Evolutionary conservation across 2,329 filamentous ascomycete genomes (phyloP).

Genomic region (Diaporthe sp.): DNA sequence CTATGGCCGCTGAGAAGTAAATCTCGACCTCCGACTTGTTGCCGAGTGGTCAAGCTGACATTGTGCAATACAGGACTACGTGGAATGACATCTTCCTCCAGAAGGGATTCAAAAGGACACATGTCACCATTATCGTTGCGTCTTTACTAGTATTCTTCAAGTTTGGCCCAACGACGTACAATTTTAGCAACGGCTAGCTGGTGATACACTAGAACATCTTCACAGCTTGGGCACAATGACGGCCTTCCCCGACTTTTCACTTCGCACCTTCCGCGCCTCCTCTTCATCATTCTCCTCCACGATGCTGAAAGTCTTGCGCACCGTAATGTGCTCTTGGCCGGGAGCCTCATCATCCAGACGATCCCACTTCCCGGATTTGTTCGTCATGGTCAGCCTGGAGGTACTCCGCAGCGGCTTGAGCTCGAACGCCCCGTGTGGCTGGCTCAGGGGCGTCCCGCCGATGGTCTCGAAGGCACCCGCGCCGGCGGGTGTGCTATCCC

Average conservation of each 20-base stretch:
- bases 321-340: neutral
- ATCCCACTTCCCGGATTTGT: neutral
- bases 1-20: neutral
- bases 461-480: slow-evolving; percentile 16
- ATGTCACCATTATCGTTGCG: too few relatives aligned
- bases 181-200: too few relatives aligned
- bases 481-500: neutral
- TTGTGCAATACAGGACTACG: neutral
- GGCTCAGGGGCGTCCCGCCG: slow-evolving; percentile 17
- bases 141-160: too few relatives aligned
- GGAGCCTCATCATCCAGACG: neutral
- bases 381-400: neutral
- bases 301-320: slow-evolving; percentile 14
- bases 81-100: neutral
- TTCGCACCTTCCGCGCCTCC: neutral
- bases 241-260: neutral
- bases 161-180: too few relatives aligned
- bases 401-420: slow-evolving; percentile 1
- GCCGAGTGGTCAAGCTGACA: neutral
- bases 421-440: neutral
- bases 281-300: neutral
- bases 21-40: neutral
- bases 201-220: neutral
- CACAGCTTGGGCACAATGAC: neutral
- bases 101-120: neutral